A percentile compares a stretch with the other conserved stretches of the same genome.
These are phyloP conservation scores for Diplotaxis tenuifolia DNA, from an alignment of 345 rosid species.

Conservation along the genomic window DNA sequence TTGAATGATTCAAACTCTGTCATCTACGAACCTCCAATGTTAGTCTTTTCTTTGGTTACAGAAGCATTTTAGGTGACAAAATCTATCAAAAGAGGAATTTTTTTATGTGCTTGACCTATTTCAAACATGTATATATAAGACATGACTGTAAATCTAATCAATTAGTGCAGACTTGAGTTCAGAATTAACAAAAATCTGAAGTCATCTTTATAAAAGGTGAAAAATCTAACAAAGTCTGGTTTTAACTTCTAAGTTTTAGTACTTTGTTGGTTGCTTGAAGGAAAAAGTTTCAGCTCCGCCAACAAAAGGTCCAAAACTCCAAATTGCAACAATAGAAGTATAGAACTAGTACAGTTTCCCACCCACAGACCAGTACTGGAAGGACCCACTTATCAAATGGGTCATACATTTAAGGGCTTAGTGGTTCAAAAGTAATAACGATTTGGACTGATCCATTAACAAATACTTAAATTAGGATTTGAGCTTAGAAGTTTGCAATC, in stretches of 20 bases:
- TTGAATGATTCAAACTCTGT: not conserved
- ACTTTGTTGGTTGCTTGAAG: too few species aligned
- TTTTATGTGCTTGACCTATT: not conserved
- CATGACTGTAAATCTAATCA: too few species aligned
- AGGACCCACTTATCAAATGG: not conserved
- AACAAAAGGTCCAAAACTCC: too few species aligned
- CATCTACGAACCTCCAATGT: too few species aligned
- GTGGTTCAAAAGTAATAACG: not conserved
- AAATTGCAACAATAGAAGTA: not conserved
- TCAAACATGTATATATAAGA: too few species aligned
- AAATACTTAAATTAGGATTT: too few species aligned
- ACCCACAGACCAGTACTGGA: not conserved
- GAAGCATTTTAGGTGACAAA: not conserved
- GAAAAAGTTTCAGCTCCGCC: too few species aligned
- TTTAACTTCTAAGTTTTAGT: not conserved
- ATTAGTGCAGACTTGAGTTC: too few species aligned
- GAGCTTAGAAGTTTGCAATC: not conserved
- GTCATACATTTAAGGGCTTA: not conserved
- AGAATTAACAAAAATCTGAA: not conserved
- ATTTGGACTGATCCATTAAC: too few species aligned
- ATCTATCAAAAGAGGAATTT: not conserved
- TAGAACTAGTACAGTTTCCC: not conserved
- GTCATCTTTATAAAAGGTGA: not conserved
- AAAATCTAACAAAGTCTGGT: not conserved
- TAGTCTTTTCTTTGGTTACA: not conserved